Evolutionary conservation across 305 asterid genomes (phyloP).

Genomic region (Withania somnifera): DNA sequence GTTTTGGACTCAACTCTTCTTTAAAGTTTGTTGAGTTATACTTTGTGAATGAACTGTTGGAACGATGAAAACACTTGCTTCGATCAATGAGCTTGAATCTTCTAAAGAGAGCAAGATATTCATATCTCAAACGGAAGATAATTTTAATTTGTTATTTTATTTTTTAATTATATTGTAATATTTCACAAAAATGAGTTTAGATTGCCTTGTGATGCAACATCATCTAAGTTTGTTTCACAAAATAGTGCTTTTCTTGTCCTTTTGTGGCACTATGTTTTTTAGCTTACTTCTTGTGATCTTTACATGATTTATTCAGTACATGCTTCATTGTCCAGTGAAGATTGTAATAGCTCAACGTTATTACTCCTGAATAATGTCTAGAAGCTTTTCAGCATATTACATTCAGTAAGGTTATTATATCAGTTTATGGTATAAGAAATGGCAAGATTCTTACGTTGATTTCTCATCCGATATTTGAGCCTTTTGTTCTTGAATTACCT

Average conservation of each 20-base stretch:
- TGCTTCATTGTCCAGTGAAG: not conserved
- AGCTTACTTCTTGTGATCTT: not conserved
- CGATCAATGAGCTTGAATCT: too few species aligned
- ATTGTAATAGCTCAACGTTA: not conserved
- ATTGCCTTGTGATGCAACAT: constrained; percentile 93
- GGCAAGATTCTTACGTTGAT: not conserved
- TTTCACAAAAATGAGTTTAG: too few species aligned
- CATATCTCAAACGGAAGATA: too few species aligned
- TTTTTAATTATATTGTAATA: too few species aligned
- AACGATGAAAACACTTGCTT: too few species aligned
- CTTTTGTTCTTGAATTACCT: too few species aligned
- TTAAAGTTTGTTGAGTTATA: too few species aligned
- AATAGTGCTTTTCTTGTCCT: not conserved
- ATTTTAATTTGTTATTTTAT: too few species aligned
- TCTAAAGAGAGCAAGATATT: too few species aligned
- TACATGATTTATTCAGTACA: not conserved
- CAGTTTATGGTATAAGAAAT: not conserved
- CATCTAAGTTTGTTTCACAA: constrained; percentile 41
- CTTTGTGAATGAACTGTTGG: too few species aligned
- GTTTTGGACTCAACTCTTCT: too few species aligned
- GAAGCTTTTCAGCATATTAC: not conserved
- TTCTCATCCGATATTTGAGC: too few species aligned
- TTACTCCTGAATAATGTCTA: not conserved
- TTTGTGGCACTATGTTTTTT: not conserved
- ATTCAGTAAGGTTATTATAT: not conserved